Evolutionary conservation across 2,329 filamentous ascomycete genomes (phyloP).

Genomic region (Acephala macrosclerotiorum): DNA sequence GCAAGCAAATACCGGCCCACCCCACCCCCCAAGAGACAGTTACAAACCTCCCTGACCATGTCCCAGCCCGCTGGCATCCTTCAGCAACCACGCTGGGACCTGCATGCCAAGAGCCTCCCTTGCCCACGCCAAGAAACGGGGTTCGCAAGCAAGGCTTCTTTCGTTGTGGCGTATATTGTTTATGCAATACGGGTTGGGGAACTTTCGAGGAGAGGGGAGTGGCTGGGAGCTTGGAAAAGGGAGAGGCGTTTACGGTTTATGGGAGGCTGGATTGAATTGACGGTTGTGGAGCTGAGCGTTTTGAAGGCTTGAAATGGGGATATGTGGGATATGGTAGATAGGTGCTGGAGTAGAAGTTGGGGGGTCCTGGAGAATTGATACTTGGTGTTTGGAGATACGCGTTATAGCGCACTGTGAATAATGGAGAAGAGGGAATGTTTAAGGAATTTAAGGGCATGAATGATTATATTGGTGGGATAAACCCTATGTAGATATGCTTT

Average conservation of each 20-base stretch:
- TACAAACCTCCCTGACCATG: background rate
- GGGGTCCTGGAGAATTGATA: background rate
- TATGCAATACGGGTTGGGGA: background rate
- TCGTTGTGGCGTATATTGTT: background rate
- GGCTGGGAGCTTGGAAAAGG: background rate
- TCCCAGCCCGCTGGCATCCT: background rate
- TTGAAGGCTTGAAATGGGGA: too few relatives aligned
- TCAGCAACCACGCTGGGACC: background rate
- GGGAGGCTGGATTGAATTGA: background rate
- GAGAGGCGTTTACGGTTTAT: background rate
- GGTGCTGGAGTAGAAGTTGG: background rate
- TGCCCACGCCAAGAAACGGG: background rate
- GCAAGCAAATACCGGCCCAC: too few relatives aligned
- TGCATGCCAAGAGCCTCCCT: background rate
- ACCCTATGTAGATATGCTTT: background rate
- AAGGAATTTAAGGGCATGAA: background rate
- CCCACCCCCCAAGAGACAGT: too few relatives aligned
- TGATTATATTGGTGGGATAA: conserved; percentile 4
- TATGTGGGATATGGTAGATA: background rate
- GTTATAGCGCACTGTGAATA: background rate
- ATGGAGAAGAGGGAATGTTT: background rate
- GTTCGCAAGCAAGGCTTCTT: background rate
- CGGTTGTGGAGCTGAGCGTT: too few relatives aligned
- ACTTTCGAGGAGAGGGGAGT: background rate
- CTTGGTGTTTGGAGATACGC: too few relatives aligned